A percentile compares a stretch with the other conserved stretches of the same genome.
phyloP scores from a whole-genome alignment of 2,329 filamentous ascomycete genomes.

The Cladosporium oxysporum region DNA sequence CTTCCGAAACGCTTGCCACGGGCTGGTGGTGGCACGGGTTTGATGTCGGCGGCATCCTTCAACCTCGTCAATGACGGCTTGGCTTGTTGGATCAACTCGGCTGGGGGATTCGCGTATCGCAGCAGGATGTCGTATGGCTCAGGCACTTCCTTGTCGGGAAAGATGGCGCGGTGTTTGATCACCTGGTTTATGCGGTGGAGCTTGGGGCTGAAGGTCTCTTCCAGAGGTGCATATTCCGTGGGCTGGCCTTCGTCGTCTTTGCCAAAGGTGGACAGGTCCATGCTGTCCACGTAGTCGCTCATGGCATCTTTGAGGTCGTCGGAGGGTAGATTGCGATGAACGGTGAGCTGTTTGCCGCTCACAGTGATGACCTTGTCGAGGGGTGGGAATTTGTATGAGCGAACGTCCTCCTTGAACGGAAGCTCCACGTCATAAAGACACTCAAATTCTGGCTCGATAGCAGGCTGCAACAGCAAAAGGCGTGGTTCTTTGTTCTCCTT shows the following conservation, averaged over 20 bases:
- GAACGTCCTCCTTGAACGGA: constrained; percentile 89
- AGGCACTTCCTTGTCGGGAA: constrained; percentile 66
- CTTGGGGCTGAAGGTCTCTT: constrained; percentile 80
- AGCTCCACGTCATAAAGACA: constrained; percentile 87
- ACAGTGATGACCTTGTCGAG: constrained; percentile 84
- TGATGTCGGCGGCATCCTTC: constrained; percentile 72
- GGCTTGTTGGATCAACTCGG: constrained; percentile 63
- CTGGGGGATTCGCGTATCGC: constrained; percentile 72
- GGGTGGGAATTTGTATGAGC: constrained; percentile 87
- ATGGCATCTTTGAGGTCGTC: constrained; percentile 76
- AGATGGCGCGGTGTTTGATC: constrained; percentile 76
- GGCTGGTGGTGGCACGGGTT: constrained; percentile 58
- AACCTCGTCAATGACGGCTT: constrained; percentile 63
- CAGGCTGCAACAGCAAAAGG: constrained; percentile 76
- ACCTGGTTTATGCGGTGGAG: constrained; percentile 89
- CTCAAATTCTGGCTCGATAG: constrained; percentile 76
- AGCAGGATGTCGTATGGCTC: constrained; percentile 65
- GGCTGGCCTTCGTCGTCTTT: constrained; percentile 70
- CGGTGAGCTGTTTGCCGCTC: constrained; percentile 75
- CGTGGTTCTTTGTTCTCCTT: constrained; percentile 81
- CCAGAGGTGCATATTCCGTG: constrained; percentile 71
- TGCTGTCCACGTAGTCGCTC: constrained; percentile 87
- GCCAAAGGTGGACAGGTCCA: constrained; percentile 77
- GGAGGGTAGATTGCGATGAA: constrained; percentile 81
- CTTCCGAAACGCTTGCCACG: constrained; percentile 60